Evolutionary conservation across 2,329 filamentous ascomycete species (phyloP).

Genomic region (Alternaria solani): DNA sequence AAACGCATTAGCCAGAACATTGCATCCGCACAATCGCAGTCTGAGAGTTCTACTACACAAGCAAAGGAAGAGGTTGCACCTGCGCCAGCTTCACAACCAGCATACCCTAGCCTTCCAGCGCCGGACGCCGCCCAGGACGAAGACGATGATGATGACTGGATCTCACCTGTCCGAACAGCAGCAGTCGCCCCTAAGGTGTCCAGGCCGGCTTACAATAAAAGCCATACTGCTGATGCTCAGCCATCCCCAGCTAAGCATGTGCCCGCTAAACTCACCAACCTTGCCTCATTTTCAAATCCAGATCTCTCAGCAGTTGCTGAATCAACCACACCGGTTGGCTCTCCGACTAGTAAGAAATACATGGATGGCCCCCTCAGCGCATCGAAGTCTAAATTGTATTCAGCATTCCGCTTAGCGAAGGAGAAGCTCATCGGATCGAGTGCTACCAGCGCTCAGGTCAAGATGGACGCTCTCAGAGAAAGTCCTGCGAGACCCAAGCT

Average conservation of each 20-base stretch:
- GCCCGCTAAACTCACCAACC: constrained; percentile 57
- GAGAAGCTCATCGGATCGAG: constrained; percentile 82
- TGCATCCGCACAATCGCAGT: constrained; percentile 36
- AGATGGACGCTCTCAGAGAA: constrained; percentile 61
- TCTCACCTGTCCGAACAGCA: constrained; percentile 60
- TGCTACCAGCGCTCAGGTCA: constrained; percentile 65
- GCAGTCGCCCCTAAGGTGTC: constrained; percentile 31
- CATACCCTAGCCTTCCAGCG: constrained; percentile 53
- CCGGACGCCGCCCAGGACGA: constrained; percentile 23
- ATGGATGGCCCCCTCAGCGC: constrained; percentile 85
- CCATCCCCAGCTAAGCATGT: constrained; percentile 52
- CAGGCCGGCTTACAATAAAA: constrained; percentile 66
- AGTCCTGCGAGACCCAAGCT: constrained; percentile 40
- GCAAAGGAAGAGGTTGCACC: constrained; percentile 45
- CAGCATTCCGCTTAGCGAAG: constrained; percentile 86
- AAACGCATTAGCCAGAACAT: constrained; percentile 52
- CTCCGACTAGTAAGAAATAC: constrained; percentile 61
- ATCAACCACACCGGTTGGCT: constrained; percentile 66
- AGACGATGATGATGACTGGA: constrained; percentile 62
- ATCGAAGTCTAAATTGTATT: constrained; percentile 91
- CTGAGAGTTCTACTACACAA: constrained; percentile 48
- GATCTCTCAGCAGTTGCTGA: constrained; percentile 49
- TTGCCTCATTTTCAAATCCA: constrained; percentile 56
- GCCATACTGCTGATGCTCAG: constrained; percentile 63
- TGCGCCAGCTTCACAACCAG: constrained; percentile 41